Evolutionary conservation across 371 early-diverging fungal genomes (phyloP).

Genomic region (Dinochytrium kinnereticum): DNA sequence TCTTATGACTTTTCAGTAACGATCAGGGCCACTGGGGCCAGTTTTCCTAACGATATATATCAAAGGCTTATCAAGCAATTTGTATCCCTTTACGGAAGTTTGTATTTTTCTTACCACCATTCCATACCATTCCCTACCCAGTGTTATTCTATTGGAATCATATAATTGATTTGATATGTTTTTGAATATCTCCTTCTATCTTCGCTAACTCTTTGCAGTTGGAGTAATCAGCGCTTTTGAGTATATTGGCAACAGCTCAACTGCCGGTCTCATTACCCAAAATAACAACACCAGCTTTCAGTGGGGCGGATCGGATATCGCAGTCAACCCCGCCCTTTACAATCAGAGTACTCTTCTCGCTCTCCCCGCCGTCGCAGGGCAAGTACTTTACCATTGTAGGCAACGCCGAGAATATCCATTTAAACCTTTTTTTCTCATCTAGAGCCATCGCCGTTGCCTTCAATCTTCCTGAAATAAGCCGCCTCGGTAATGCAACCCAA

Average conservation of each 20-base stretch:
- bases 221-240: not conserved
- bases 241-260: not conserved
- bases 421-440: not conserved
- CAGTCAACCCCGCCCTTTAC: not conserved
- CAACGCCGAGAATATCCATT: not conserved
- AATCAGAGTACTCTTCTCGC: not conserved
- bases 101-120: not conserved
- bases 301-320: not conserved
- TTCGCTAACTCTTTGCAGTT: not conserved
- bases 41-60: constrained; percentile 14
- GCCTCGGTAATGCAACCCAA: not conserved
- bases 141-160: too few relatives aligned
- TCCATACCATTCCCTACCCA: too few relatives aligned
- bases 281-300: not conserved
- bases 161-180: too few relatives aligned
- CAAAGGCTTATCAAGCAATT: constrained; percentile 7
- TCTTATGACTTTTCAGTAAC: too few relatives aligned
- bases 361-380: constrained; percentile 9
- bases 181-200: too few relatives aligned
- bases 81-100: not conserved
- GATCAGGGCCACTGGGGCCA: constrained; percentile 1
- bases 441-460: constrained; percentile 16
- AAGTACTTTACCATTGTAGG: not conserved
- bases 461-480: not conserved
- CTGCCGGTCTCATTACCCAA: not conserved